A percentile compares a stretch with the other conserved stretches of the same genome.
Evolutionary conservation across 2,329 filamentous ascomycete genomes (phyloP).

Genomic region (Talaromyces funiculosus): DNA sequence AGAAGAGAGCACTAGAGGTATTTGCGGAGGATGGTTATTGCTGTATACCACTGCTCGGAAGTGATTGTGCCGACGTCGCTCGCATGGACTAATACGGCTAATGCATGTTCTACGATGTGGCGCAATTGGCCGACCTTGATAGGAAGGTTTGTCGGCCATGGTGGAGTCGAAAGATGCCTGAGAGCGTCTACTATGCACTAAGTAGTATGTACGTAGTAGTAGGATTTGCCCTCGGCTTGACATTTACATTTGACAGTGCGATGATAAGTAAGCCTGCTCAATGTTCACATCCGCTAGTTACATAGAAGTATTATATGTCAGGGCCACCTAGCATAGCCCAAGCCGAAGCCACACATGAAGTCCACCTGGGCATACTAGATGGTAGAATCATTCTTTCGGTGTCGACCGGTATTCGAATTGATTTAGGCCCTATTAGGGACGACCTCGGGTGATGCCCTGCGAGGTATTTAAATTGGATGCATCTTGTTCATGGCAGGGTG

Average conservation of each 20-base stretch:
- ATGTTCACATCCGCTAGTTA: too few species aligned
- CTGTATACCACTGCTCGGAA: too few species aligned
- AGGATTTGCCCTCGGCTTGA: too few species aligned
- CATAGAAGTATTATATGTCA: too few species aligned
- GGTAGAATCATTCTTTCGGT: neutral
- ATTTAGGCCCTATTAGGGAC: neutral
- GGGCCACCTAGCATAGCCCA: neutral
- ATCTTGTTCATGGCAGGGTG: neutral
- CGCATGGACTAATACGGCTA: neutral
- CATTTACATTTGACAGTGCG: neutral
- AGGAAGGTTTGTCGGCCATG: neutral
- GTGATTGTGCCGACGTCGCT: too few species aligned
- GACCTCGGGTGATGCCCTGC: neutral
- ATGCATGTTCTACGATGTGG: conserved; percentile 1
- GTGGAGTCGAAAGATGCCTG: neutral
- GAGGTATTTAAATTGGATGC: neutral
- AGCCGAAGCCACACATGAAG: neutral
- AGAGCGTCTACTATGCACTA: neutral
- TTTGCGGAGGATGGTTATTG: too few species aligned
- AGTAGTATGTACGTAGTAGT: too few species aligned
- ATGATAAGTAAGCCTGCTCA: too few species aligned
- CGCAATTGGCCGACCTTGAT: neutral
- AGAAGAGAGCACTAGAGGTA: neutral
- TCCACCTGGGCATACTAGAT: neutral
- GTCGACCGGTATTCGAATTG: neutral